Evolutionary conservation across 768 basidiomycete species (phyloP), one percentile per base, ranked within the genome.

Genomic region (Boletus sp.): DNA sequence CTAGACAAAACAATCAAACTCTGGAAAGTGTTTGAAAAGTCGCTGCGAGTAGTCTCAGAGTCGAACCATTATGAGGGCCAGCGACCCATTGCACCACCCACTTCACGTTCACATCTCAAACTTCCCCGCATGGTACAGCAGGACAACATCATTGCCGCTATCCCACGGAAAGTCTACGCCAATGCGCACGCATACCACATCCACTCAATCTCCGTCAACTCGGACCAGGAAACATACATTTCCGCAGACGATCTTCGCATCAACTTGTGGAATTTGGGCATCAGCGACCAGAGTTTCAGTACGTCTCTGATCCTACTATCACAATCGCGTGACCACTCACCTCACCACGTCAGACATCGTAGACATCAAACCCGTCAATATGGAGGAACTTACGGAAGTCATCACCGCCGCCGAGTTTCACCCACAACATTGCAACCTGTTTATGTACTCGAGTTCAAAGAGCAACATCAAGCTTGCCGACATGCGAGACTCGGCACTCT

Each of bases 1-100:
- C 35, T 70, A 99, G 97, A 99, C 81, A 99, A 99, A 80, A 99
- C 97, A 35, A 97, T 99, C 79, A 99, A 99, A 73, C 85, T 98
- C 54, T 99, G 97, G 97, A 98, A 99, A 73, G 95, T 99, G n/a
- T 98, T 98, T 60, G 97, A 98, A 78, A 98, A 98, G 77, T 89
- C 90, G 39, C 80, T 99, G 67, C 89, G 90, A 64, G 92, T 98
- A 44, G 95, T 99, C 39, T 88, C 95, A 18, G 94, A 98, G 80
- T 97, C 94, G 70, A 98, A 98, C 74, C 87, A 96, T 62, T 82
- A 83, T 63, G 89, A 92, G 70, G 90, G 90, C 35, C 84, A 88
- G 64, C 85, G 85, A 51, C 77, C 83, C 24, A 72, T 89, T 50
- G 82, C 89, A 28, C 79, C 86, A 60, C 91, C 88, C 32, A 77